phyloP scores from a whole-genome alignment of 2,329 filamentous ascomycete species.

The Atkinsonella texensis region DNA sequence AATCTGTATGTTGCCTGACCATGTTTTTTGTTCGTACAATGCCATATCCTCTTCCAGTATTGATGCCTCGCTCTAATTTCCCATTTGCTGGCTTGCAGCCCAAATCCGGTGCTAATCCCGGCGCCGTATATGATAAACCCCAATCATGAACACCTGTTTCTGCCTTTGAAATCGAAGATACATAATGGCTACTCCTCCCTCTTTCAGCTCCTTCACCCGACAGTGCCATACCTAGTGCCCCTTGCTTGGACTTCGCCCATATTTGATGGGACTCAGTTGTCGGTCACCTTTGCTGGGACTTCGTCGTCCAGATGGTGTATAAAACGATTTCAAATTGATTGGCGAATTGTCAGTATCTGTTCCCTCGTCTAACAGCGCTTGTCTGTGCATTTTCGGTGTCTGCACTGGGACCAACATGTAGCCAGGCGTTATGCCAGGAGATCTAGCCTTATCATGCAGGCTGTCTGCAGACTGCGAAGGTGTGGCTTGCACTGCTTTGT shows the following conservation, averaged over 20 bases:
- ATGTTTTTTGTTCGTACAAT: neutral
- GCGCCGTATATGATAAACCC: neutral
- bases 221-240: constrained; percentile 9
- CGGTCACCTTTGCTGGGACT: constrained; percentile 39
- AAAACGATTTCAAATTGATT: constrained; percentile 28
- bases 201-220: neutral
- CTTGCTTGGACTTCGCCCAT: constrained; percentile 26
- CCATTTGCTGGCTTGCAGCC: neutral
- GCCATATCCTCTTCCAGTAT: neutral
- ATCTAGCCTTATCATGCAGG: constrained; percentile 13
- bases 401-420: constrained; percentile 40
- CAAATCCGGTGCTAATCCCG: no score
- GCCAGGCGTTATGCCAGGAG: constrained; percentile 24
- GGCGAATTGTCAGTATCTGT: constrained; percentile 42
- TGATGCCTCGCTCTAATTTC: neutral
- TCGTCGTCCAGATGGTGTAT: constrained; percentile 33
- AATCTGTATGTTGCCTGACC: neutral
- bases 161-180: neutral
- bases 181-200: neutral
- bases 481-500: constrained; percentile 1
- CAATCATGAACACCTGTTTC: neutral
- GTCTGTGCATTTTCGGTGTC: constrained; percentile 32
- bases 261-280: constrained; percentile 36
- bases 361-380: constrained; percentile 30
- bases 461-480: constrained; percentile 8